Conservation (phyloP, 2,329 filamentous ascomycete genomes). For the Aspergillus brasiliensis region DNA sequence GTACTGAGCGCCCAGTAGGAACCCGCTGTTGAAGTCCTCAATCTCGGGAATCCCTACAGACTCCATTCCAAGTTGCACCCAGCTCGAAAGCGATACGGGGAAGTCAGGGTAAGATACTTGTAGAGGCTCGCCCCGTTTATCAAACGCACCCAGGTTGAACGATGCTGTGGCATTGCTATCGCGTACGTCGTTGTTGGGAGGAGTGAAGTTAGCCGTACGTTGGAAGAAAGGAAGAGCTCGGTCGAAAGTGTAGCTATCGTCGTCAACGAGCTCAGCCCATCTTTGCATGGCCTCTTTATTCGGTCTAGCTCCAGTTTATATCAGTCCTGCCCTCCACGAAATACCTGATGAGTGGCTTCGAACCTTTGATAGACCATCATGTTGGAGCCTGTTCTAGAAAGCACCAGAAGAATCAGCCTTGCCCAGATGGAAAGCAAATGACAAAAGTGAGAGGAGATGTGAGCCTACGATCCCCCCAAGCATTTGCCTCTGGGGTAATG, state of each 20-base stretch:
- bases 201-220: conserved; percentile 31
- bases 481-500: conserved; percentile 34
- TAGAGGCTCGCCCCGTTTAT: conserved; percentile 37
- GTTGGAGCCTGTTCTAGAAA: conserved; percentile 34
- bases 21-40: conserved; percentile 48
- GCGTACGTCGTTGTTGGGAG: conserved; percentile 22
- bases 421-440: background rate
- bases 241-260: conserved; percentile 36
- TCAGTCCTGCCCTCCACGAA: background rate
- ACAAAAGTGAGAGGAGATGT: background rate
- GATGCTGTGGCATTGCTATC: conserved; percentile 24
- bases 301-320: conserved; percentile 21
- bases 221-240: conserved; percentile 33
- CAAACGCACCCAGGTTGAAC: conserved; percentile 34
- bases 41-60: conserved; percentile 43
- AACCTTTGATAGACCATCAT: conserved; percentile 39
- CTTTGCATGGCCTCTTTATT: conserved; percentile 29
- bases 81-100: conserved; percentile 42
- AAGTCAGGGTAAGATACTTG: conserved; percentile 48
- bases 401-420: background rate
- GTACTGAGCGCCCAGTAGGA: conserved; percentile 48
- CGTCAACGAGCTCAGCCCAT: conserved; percentile 37
- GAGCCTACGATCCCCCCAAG: conserved; percentile 32
- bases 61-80: conserved; percentile 40
- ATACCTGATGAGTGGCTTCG: background rate